A percentile compares a stretch with the other conserved stretches of the same genome.
phyloP scores from a whole-genome alignment of 352 stramenopile genomes.

The Phytophthora pluvialis region DNA sequence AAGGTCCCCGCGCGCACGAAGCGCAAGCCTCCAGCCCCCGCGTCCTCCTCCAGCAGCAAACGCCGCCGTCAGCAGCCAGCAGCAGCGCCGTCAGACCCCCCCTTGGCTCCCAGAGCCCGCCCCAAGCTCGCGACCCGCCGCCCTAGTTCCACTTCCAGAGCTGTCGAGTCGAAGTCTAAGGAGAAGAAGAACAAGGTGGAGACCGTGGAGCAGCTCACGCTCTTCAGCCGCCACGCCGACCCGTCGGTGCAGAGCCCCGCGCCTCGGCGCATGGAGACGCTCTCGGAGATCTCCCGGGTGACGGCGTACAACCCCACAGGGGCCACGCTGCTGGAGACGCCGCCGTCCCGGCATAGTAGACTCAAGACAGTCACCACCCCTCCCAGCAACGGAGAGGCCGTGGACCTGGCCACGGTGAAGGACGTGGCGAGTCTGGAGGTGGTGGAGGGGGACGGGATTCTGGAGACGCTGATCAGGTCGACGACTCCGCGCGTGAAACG shows the following conservation, averaged over 20 bases:
- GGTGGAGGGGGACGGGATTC: slow-evolving; percentile 70
- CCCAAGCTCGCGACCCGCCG: slow-evolving; percentile 4
- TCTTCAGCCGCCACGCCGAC: slow-evolving; percentile 38
- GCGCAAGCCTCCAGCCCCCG: slow-evolving; percentile 13
- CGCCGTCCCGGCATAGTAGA: slow-evolving; percentile 1
- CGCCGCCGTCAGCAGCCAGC: slow-evolving; percentile 19
- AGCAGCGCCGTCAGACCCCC: not conserved
- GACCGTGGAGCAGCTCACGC: slow-evolving; percentile 6
- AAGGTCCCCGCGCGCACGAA: slow-evolving; percentile 7
- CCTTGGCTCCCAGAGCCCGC: not conserved
- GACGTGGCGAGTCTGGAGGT: slow-evolving; percentile 56
- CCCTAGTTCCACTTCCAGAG: not conserved
- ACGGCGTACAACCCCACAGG: slow-evolving; percentile 7
- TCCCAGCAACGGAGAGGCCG: slow-evolving; percentile 38
- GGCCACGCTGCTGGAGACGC: slow-evolving; percentile 18
- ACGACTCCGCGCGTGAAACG: slow-evolving; percentile 52
- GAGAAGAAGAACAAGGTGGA: slow-evolving; percentile 14
- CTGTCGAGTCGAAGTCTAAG: not conserved
- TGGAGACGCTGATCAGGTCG: slow-evolving; percentile 50
- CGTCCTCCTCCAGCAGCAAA: slow-evolving; percentile 7
- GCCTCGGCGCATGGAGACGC: not conserved
- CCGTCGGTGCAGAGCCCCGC: slow-evolving; percentile 22
- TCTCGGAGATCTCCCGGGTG: not conserved
- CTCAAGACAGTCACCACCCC: not conserved
- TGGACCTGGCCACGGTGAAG: slow-evolving; percentile 50